Conservation (phyloP, 768 basidiomycete genomes). For the Boletus rubroflammeus region DNA sequence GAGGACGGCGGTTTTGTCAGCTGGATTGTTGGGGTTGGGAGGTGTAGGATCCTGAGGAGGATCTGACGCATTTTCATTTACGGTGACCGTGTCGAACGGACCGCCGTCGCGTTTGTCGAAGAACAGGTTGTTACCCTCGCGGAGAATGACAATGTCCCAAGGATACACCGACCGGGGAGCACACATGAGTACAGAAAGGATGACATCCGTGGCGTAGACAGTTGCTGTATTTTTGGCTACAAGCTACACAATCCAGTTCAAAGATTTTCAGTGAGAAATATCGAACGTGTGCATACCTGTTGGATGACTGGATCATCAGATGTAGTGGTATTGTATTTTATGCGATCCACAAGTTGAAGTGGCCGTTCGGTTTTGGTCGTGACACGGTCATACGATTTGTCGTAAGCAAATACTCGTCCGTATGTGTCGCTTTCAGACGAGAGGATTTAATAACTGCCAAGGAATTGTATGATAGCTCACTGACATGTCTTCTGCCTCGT, state of each 20-base stretch:
- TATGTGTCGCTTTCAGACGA: constrained; percentile 61
- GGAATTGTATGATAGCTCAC: constrained; percentile 24
- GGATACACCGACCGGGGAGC: constrained; percentile 94
- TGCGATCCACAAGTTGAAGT: constrained; percentile 88
- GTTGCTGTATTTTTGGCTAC: constrained; percentile 76
- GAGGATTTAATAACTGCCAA: constrained; percentile 5
- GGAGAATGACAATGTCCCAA: constrained; percentile 96
- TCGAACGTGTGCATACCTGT: constrained; percentile 48
- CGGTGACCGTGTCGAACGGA: constrained; percentile 94
- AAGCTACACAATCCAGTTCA: constrained; percentile 46
- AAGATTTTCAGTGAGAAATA: constrained; percentile 1
- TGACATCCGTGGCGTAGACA: constrained; percentile 93
- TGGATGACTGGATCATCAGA: constrained; percentile 98
- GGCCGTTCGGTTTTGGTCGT: constrained; percentile 91
- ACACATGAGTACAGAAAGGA: constrained; percentile 94
- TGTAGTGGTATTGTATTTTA: constrained; percentile 96
- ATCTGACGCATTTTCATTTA: constrained; percentile 97
- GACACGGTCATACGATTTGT: constrained; percentile 92
- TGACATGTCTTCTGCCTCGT: constrained; percentile 87
- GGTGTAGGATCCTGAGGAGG: constrained; percentile 82
- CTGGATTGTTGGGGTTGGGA: constrained; percentile 72
- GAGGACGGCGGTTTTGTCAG: constrained; percentile 56
- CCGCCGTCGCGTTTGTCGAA: constrained; percentile 98
- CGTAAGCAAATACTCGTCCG: constrained; percentile 89
- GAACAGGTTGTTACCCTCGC: constrained; percentile 90